Percentiles rank a stretch among this genome's conserved stretches.
Conservation (phyloP, 345 rosid genomes). For the thale cress (Arabidopsis thaliana) region DNA sequence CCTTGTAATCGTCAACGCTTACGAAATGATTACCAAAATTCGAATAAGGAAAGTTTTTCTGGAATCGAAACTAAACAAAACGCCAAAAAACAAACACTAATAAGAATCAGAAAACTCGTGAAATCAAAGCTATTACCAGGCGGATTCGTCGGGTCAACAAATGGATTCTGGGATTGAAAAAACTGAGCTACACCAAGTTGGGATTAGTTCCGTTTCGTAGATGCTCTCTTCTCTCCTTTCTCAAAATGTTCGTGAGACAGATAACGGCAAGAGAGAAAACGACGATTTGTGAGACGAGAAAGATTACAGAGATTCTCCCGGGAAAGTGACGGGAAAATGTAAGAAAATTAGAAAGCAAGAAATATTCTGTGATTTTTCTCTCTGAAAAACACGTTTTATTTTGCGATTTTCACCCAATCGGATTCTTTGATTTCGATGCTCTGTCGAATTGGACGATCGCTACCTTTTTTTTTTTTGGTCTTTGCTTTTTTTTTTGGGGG, state of each 20-base stretch:
- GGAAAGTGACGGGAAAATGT: constrained; percentile 44
- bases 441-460: constrained; percentile 22
- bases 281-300: constrained; percentile 20
- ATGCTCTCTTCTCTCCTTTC: not conserved
- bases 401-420: constrained; percentile 10
- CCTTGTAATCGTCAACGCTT: constrained; percentile 32
- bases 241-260: constrained; percentile 29
- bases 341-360: constrained; percentile 10
- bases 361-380: not conserved
- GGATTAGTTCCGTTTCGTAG: constrained; percentile 14
- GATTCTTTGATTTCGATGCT: constrained; percentile 39
- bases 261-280: constrained; percentile 27
- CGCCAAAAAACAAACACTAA: not conserved
- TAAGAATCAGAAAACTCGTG: not conserved
- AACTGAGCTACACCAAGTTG: constrained; percentile 20
- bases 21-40: constrained; percentile 4
- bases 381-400: constrained; percentile 19
- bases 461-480: constrained; percentile 5
- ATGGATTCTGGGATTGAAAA: constrained; percentile 21
- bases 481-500: not conserved
- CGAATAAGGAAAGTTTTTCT: not conserved
- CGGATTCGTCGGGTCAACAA: constrained; percentile 26
- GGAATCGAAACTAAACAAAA: constrained; percentile 10
- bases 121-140: constrained; percentile 34
- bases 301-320: constrained; percentile 38